Base-by-base conservation (phyloP, 805 yeast genomes). In the Candida hispaniensis region DNA sequence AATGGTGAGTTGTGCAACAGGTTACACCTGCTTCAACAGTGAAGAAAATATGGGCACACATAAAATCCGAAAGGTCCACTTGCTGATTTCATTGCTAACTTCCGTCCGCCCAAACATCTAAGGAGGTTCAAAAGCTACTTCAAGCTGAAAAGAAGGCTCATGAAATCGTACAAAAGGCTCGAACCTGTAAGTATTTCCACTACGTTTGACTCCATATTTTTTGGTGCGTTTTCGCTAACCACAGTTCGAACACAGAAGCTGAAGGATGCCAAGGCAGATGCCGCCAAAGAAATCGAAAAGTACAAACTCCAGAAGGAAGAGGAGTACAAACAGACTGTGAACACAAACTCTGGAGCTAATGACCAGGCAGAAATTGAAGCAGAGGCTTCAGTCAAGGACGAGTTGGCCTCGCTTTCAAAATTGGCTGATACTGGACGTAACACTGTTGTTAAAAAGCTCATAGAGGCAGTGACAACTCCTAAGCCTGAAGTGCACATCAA, bases 61-160 rank as follows among this genome's bases (percentile, higher is more conserved):
- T n/a, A n/a, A n/a, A n/a, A n/a, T n/a, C n/a, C n/a, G n/a, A n/a
- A n/a, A n/a, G n/a, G n/a, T n/a, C n/a, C n/a, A n/a, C n/a, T n/a
- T n/a, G n/a, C n/a, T n/a, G n/a, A n/a, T n/a, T n/a, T n/a, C n/a
- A n/a, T n/a, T n/a, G n/a, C n/a, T n/a, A n/a, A n/a, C n/a, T 22
- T 25, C 45, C 58, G 65, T 60, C 66, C 41, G 64, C 64, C 26
- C 63, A 62, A 39, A 60, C 55, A 49, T 60, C 67, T 20, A 54
- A 68, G 39, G 83, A 82, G 48, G 75, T 76, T 51, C 80, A 76
- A 64, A 73, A 79, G 45, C 69, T 76, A 41, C 64, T 76, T 43
- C 53, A 79, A 68, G 93, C 97, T 44, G 98, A 91, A 65, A 83
- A 80, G 62, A 88, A 82, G 51, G 97, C 98, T n/a, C 96, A 93